Percentiles rank a stretch among this genome's conserved stretches.
phyloP scores from a whole-genome alignment of 768 basidiomycete species.

The Gloeostereum incarnatum region DNA sequence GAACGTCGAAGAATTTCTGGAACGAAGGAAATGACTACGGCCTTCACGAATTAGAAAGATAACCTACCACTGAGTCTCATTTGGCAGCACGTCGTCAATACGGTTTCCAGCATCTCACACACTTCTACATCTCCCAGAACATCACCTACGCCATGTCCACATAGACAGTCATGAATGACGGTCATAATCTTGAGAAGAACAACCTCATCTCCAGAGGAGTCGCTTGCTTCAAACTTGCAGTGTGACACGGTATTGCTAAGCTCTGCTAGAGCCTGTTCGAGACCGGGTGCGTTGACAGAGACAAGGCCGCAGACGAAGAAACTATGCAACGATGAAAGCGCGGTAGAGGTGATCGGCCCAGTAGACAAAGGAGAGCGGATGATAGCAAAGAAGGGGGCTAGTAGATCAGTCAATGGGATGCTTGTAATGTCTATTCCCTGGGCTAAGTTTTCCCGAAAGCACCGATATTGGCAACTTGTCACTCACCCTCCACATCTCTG shows the following conservation, averaged over 20 bases:
- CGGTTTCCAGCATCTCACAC: constrained; percentile 97
- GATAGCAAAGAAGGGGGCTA: constrained; percentile 87
- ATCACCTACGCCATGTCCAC: constrained; percentile 51
- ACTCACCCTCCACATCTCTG: constrained; percentile 56
- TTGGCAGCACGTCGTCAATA: constrained; percentile 93
- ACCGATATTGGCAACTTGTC: constrained; percentile 5
- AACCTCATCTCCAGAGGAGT: constrained; percentile 96
- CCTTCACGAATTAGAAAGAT: constrained; percentile 1
- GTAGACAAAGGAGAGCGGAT: constrained; percentile 92
- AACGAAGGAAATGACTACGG: constrained; percentile 8
- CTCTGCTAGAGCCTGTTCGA: constrained; percentile 66
- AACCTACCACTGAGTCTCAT: constrained; percentile 87
- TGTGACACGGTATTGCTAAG: constrained; percentile 87
- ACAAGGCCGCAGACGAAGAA: constrained; percentile 81
- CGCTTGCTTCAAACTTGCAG: constrained; percentile 97
- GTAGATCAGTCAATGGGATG: constrained; percentile 51
- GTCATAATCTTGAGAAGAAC: constrained; percentile 88
- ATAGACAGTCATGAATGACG: constrained; percentile 79
- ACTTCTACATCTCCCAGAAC: constrained; percentile 86
- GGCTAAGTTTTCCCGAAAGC: constrained; percentile 9
- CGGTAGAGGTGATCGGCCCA: constrained; percentile 94
- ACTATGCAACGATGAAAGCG: constrained; percentile 79
- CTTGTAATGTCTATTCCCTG: constrained; percentile 41
- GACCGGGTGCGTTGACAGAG: constrained; percentile 37
- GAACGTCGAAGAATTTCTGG: constrained; percentile 81